Evolutionary conservation across 148 eudicot genomes (phyloP).

Genomic region (Bassia scoparia): DNA sequence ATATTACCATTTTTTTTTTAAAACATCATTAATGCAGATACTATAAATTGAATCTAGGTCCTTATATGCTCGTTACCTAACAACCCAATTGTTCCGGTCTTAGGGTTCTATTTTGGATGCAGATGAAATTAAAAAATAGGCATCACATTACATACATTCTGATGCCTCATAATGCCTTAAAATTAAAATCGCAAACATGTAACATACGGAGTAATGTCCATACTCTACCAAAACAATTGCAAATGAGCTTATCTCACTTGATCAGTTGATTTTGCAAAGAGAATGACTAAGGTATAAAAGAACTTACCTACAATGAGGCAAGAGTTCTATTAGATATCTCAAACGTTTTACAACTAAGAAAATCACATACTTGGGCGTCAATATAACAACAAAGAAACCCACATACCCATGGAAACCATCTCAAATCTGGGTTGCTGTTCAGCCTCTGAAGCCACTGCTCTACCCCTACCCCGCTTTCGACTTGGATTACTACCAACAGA

Average conservation of each 20-base stretch:
- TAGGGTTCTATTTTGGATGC: too few relatives aligned
- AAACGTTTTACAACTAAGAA: not conserved
- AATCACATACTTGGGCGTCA: not conserved
- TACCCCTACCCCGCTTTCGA: constrained; percentile 39
- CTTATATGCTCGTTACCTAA: not conserved
- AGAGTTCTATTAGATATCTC: not conserved
- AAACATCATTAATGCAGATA: not conserved
- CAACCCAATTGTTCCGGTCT: not conserved
- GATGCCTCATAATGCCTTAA: not conserved
- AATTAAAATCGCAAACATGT: not conserved
- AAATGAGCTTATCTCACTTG: not conserved
- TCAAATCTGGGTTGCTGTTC: constrained; percentile 36
- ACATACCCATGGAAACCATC: constrained; percentile 42
- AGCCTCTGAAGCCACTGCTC: constrained; percentile 32
- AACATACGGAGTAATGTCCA: too few relatives aligned
- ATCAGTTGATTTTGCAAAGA: not conserved
- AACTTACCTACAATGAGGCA: not conserved
- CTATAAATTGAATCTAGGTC: not conserved
- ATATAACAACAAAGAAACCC: constrained; percentile 4
- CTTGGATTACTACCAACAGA: constrained; percentile 29
- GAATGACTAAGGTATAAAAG: not conserved
- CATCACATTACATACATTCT: too few relatives aligned
- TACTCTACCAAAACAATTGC: too few relatives aligned
- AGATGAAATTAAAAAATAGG: too few relatives aligned
- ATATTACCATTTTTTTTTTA: not conserved